phyloP scores from a whole-genome alignment of 805 yeast genomes.

The Candida xyloterini region DNA sequence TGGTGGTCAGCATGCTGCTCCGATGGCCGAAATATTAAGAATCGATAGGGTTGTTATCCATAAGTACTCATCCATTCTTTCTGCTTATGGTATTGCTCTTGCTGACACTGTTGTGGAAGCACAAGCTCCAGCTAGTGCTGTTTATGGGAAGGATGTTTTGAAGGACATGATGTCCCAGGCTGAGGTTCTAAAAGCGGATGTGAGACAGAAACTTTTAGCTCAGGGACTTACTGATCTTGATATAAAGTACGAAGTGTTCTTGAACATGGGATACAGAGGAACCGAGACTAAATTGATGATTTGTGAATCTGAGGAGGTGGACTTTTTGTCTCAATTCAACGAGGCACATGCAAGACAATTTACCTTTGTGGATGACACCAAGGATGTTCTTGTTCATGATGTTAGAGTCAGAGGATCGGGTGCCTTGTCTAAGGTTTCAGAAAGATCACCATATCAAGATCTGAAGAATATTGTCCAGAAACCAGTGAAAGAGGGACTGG shows the following conservation, averaged over 20 bases:
- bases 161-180: constrained; percentile 14
- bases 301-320: constrained; percentile 28
- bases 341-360: constrained; percentile 59
- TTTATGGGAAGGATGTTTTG: constrained; percentile 13
- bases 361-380: constrained; percentile 54
- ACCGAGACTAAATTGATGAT: constrained; percentile 78
- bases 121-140: constrained; percentile 28
- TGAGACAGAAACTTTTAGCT: constrained; percentile 24
- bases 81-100: constrained; percentile 61
- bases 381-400: constrained; percentile 61
- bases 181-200: constrained; percentile 15
- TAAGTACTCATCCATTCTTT: constrained; percentile 49
- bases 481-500: constrained; percentile 70
- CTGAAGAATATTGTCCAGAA: constrained; percentile 56
- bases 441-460: constrained; percentile 17
- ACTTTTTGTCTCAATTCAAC: constrained; percentile 44
- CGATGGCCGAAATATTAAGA: constrained; percentile 66
- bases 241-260: constrained; percentile 18
- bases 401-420: constrained; percentile 31
- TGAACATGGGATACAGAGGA: constrained; percentile 76
- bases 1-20: constrained; percentile 81
- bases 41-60: constrained; percentile 65
- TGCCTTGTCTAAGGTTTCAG: constrained; percentile 1
- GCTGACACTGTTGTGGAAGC: constrained; percentile 40
- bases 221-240: constrained; percentile 12